phyloP scores from a whole-genome alignment of 495 filamentous ascomycete genomes.

The Talaromyces ruber region DNA sequence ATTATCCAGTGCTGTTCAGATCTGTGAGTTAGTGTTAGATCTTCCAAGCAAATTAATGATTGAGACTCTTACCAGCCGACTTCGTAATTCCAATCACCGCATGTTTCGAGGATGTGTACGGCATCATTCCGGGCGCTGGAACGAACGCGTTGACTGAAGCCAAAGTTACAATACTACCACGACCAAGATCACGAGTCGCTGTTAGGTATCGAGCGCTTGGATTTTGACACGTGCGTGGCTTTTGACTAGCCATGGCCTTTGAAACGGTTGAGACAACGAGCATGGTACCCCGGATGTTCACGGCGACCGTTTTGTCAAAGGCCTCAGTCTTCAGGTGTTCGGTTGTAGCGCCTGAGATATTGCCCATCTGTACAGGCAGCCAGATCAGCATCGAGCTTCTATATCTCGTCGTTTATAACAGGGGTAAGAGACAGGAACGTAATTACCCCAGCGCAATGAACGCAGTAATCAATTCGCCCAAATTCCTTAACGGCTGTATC shows the following conservation, averaged over 20 bases:
- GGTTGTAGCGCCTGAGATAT: not conserved
- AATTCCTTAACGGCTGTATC: constrained; percentile 11
- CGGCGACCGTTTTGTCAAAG: constrained; percentile 5
- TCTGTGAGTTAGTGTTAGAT: not conserved
- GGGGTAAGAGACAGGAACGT: not conserved
- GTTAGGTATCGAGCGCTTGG: not conserved
- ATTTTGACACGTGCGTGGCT: not conserved
- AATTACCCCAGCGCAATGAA: constrained; percentile 26
- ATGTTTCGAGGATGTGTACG: constrained; percentile 35
- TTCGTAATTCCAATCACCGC: constrained; percentile 32
- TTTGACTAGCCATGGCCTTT: constrained; percentile 10
- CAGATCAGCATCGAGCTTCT: not conserved
- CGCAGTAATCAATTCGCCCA: constrained; percentile 22
- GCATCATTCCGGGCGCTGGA: constrained; percentile 16
- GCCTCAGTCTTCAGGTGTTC: not conserved
- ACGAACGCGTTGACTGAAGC: constrained; percentile 30
- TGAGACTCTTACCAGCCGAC: constrained; percentile 18
- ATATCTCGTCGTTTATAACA: too few relatives aligned
- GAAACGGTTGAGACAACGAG: constrained; percentile 6
- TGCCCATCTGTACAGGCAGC: not conserved
- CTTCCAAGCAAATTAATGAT: not conserved
- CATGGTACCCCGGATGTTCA: constrained; percentile 17
- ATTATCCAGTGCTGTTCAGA: constrained; percentile 24
- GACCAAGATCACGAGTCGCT: constrained; percentile 12
- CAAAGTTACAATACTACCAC: constrained; percentile 32